Evolutionary conservation across 202 grass and related monocot species (phyloP), one percentile per base, ranked within the genome.

Genomic region (Saccharum hybrid): DNA sequence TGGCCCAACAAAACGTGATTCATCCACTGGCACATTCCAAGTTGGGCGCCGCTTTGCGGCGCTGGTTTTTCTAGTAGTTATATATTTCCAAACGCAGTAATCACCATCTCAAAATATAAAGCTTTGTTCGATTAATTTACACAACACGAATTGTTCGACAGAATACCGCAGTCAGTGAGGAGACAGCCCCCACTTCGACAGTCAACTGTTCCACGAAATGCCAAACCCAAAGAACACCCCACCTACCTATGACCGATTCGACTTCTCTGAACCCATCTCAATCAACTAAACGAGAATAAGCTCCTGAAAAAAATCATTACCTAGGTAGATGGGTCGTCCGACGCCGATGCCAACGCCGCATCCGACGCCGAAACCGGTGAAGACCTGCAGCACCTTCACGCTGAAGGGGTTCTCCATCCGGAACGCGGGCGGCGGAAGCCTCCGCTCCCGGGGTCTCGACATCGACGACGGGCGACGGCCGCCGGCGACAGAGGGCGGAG

Each of bases 311-410:
- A 41, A 57, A 61, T 23, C 23, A 19, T 78, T 88, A 93, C 92
- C 90, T 76, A 98, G 82, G 84, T 98, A 88, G 66, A 98, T 91
- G 54, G 95, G 95, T 15, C 91, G 90, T 13, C 92, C 92, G 38
- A 91, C 83, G 56, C 92, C 95, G 79, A 97, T 43, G 51, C 95
- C 95, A 3, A 97, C 86, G 48, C 92, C 92, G 21, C 94, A 97
- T 37, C 94, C 94, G 18, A 94, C 90, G 80, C 94, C 94, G 43
- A 92, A 76, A 28, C 95, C 95, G 0, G 95, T 93, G 79, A 98
- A 98, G 22, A 98, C 84, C 77, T 98, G 92, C 11, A 83, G 82
- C n/a, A 90, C 88, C 90, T 98, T 98, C 78, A 93, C 57, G 73
- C 82, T 91, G 84, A 94, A 97, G 68, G 92, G 95, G 49, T 97